These are phyloP conservation scores for Colletotrichum siamense DNA, from an alignment of 2,329 filamentous ascomycete species.

Conservation along the genomic window DNA sequence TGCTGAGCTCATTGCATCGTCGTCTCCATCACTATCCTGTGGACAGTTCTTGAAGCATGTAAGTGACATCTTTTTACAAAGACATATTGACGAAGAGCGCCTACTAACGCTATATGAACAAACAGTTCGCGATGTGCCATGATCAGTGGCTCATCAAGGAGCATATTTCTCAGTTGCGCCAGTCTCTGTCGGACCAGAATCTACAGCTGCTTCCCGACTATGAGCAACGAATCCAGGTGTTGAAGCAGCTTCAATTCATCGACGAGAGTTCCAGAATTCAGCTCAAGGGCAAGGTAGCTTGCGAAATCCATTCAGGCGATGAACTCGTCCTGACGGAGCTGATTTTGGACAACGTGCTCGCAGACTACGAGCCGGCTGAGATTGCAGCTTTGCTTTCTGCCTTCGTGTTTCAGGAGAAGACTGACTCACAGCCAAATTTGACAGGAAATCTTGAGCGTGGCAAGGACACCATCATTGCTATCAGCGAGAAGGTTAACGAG, in stretches of 20 bases:
- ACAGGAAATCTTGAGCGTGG: conserved; percentile 84
- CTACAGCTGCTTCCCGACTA: conserved; percentile 95
- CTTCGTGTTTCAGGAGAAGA: conserved; percentile 99
- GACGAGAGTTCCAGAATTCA: conserved; percentile 87
- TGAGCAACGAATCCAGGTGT: conserved; percentile 89
- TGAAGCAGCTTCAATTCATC: conserved; percentile 91
- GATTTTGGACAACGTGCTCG: conserved; percentile 94
- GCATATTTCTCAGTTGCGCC: conserved; percentile 85
- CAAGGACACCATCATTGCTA: conserved; percentile 83
- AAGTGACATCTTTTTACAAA: conserved; percentile 45
- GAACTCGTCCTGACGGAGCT: conserved; percentile 96
- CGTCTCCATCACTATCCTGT: conserved; percentile 72
- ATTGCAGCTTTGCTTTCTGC: conserved; percentile 92
- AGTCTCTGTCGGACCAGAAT: conserved; percentile 94
- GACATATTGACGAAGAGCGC: neutral
- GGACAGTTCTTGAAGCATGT: conserved; percentile 87
- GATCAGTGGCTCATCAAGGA: conserved; percentile 97
- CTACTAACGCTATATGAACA: conserved; percentile 32
- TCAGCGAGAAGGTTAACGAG: conserved; percentile 90
- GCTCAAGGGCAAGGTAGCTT: conserved; percentile 97
- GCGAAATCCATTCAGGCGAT: conserved; percentile 96
- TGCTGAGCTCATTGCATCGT: conserved; percentile 66
- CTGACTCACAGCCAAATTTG: conserved; percentile 78
- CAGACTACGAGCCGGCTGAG: conserved; percentile 93
- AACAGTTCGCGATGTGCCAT: conserved; percentile 91